Base-by-base conservation (phyloP, 2,329 filamentous ascomycete genomes). In the Alternaria arborescens region DNA sequence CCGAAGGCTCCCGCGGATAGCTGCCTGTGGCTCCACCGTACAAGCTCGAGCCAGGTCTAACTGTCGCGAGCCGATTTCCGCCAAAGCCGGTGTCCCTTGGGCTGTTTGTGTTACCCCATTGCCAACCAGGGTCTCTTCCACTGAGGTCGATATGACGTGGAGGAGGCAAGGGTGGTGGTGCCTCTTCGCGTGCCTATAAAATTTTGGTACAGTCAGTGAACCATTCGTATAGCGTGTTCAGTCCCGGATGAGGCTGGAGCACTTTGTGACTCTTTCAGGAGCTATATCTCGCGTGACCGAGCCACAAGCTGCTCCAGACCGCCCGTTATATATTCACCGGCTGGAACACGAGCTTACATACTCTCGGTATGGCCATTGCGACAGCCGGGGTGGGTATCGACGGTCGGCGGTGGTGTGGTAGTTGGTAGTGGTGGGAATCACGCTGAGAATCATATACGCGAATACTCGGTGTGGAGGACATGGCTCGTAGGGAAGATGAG, bases 111-210 rank as follows among this genome's bases (percentile, higher is more conserved):
- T 90, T 89, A 64, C 84, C 86, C 83, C 86, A 88, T 74, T 85
- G 81, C 87, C 87, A 90, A 61, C 85, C 87, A 56, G 85, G 82
- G 76, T 90, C 88, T 69, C 85, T 82, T 36, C 86, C 87, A 64
- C 82, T 80, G 65, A 87, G 85, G 66, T 82, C 81, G 60, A 90
- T 84, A 72, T 84, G 80, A 76, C 82, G 83, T 53, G 88, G 86
- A 59, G 89, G 89, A 69, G 88, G 89, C 70, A 91, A 82, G 51
- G 88, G 87, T 65, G 89, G 88, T 60, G 89, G 88, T 52, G 82
- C 81, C 30, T 83, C 80, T 69, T 83, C 81, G 71, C 84, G 82
- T 61, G 84, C 82, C 57, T 60, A 20, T 24, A 24, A 43, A 55
- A 43, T 30, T 30, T 56, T 43, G 22, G 14, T 51, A 32, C 44